Evolutionary conservation across 1,284 basidiomycete species (phyloP).

Genomic region (Anthracocystis panici-leucophaei): DNA sequence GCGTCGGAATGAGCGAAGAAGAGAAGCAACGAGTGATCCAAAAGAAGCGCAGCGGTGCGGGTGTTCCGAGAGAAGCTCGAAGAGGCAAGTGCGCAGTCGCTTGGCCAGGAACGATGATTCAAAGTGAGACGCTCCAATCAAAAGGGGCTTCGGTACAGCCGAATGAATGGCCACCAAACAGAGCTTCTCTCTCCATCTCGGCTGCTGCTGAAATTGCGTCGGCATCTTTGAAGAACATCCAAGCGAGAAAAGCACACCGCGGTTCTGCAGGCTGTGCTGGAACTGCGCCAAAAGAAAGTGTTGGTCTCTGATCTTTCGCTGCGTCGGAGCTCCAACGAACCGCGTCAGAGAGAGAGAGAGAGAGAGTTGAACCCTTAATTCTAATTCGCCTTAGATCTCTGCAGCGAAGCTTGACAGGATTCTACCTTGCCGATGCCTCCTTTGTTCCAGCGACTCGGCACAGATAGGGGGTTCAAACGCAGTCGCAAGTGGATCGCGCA

Average conservation of each 20-base stretch:
- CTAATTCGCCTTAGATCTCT: not conserved
- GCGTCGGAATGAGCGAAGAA: not conserved
- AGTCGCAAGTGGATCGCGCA: too few species aligned
- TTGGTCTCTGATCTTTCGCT: conserved; percentile 16
- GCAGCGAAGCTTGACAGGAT: too few species aligned
- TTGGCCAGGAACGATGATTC: conserved; percentile 4
- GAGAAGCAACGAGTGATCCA: not conserved
- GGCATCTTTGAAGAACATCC: conserved; percentile 13
- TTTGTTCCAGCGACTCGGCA: too few species aligned
- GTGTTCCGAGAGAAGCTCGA: too few species aligned
- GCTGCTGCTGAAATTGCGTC: not conserved
- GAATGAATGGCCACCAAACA: not conserved
- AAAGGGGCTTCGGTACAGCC: not conserved
- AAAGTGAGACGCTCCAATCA: not conserved
- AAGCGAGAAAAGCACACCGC: not conserved
- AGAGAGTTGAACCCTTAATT: conserved; percentile 15
- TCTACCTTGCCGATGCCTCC: too few species aligned
- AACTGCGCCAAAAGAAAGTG: conserved; percentile 1
- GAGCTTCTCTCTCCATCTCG: not conserved
- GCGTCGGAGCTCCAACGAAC: conserved; percentile 26
- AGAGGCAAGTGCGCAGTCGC: not conserved
- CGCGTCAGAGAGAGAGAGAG: conserved; percentile 1
- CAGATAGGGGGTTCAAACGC: too few species aligned
- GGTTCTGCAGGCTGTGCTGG: conserved; percentile 6
- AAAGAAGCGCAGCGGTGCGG: too few species aligned